phyloP scores from a whole-genome alignment of 331 rosid genomes.

The Arachis monticola region DNA sequence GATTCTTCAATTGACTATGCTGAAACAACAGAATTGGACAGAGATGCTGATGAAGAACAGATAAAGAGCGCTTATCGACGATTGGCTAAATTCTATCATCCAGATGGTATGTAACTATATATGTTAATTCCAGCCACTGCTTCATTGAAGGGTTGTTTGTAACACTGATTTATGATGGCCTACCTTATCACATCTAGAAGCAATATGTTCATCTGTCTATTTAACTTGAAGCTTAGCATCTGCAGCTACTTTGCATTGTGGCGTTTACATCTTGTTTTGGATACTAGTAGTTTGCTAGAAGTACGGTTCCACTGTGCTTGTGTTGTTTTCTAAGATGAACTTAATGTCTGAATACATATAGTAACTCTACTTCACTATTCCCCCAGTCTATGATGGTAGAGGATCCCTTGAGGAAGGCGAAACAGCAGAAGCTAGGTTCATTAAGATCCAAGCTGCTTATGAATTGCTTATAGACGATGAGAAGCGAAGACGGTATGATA shows the following conservation, averaged over 20 bases:
- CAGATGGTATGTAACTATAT: constrained; percentile 76
- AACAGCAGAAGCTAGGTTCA: constrained; percentile 92
- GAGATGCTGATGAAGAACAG: constrained; percentile 83
- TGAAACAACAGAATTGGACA: constrained; percentile 70
- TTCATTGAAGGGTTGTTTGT: constrained; percentile 16
- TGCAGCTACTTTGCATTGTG: not conserved
- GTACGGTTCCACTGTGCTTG: constrained; percentile 10
- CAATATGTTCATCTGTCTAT: constrained; percentile 19
- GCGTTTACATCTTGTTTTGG: constrained; percentile 17
- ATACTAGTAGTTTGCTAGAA: constrained; percentile 33
- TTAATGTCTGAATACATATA: constrained; percentile 12
- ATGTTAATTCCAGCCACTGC: constrained; percentile 28
- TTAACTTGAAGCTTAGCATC: constrained; percentile 23
- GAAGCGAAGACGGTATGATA: constrained; percentile 76
- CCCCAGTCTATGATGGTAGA: constrained; percentile 80
- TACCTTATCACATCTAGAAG: not conserved
- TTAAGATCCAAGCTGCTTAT: constrained; percentile 97
- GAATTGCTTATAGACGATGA: constrained; percentile 77
- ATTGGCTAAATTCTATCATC: constrained; percentile 94
- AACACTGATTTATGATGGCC: constrained; percentile 15
- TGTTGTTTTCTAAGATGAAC: constrained; percentile 25
- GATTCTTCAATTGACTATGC: constrained; percentile 26
- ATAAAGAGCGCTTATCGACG: constrained; percentile 87
- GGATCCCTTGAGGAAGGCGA: constrained; percentile 94
- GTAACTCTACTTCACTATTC: constrained; percentile 32